These are phyloP conservation scores for Blumeria graminis DNA, from an alignment of 2,329 filamentous ascomycete species.

Conservation along the genomic window DNA sequence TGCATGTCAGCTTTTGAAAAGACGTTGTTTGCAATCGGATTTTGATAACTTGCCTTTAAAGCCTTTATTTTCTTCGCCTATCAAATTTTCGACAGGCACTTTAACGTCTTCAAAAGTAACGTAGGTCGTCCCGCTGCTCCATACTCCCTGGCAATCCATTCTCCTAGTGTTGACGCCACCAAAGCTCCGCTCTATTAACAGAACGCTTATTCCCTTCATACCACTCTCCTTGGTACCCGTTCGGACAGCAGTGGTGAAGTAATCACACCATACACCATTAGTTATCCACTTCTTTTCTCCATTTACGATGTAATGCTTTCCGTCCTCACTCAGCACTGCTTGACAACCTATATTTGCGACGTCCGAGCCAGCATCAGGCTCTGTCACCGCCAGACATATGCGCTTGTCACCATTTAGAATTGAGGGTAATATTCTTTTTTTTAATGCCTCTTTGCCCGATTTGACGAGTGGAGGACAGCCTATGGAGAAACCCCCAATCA, in stretches of 20 bases:
- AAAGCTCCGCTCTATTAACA: constrained; percentile 68
- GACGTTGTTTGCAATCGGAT: neutral
- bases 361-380: constrained; percentile 84
- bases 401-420: constrained; percentile 85
- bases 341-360: constrained; percentile 91
- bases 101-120: constrained; percentile 98
- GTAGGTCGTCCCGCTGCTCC: constrained; percentile 87
- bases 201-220: constrained; percentile 78
- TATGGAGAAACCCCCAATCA: constrained; percentile 91
- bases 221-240: constrained; percentile 47
- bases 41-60: constrained; percentile 41
- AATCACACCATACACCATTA: constrained; percentile 90
- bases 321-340: constrained; percentile 81
- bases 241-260: constrained; percentile 90
- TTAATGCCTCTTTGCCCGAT: constrained; percentile 65
- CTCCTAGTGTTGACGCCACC: constrained; percentile 77
- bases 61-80: constrained; percentile 94
- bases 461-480: constrained; percentile 79
- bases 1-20: neutral
- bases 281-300: constrained; percentile 99
- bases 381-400: constrained; percentile 91
- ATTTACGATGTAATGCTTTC: constrained; percentile 98
- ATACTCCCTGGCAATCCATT: constrained; percentile 98
- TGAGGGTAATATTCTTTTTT: constrained; percentile 69
- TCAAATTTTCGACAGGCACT: constrained; percentile 94